Percentiles rank a stretch among this genome's conserved stretches.
phyloP scores from a whole-genome alignment of 2,329 filamentous ascomycete genomes.

The Xylaria sp. region DNA sequence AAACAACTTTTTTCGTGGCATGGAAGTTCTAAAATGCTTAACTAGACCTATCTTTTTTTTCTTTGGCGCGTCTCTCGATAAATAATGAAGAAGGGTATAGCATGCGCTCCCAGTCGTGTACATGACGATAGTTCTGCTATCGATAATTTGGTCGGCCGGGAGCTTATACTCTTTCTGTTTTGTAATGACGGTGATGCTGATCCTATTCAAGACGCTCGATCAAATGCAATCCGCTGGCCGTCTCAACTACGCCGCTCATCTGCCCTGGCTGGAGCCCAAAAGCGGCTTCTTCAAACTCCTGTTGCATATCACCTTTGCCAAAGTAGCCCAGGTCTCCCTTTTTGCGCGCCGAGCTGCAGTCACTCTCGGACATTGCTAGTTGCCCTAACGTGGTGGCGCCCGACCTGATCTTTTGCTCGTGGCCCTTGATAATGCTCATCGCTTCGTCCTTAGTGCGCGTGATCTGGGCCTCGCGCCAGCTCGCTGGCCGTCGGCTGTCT shows the following conservation, averaged over 20 bases:
- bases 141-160: neutral
- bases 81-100: constrained; percentile 8
- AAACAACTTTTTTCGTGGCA: neutral
- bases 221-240: constrained; percentile 92
- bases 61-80: neutral
- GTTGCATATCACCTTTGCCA: constrained; percentile 95
- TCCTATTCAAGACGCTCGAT: constrained; percentile 73
- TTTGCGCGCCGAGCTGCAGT: constrained; percentile 96
- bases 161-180: constrained; percentile 1
- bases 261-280: constrained; percentile 90
- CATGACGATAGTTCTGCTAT: constrained; percentile 1
- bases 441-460: constrained; percentile 91
- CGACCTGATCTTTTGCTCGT: constrained; percentile 80
- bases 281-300: constrained; percentile 96
- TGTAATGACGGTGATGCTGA: neutral
- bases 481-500: constrained; percentile 86
- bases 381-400: constrained; percentile 79
- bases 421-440: constrained; percentile 75
- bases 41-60: constrained; percentile 1
- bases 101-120: neutral
- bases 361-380: constrained; percentile 87
- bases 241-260: constrained; percentile 88
- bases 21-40: constrained; percentile 1
- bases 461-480: constrained; percentile 92
- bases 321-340: constrained; percentile 95